Percentiles rank a stretch among this genome's conserved stretches.
These are phyloP conservation scores for Dioscorea dumetorum DNA, from an alignment of 106 monocot genomes.

Conservation along the genomic window DNA sequence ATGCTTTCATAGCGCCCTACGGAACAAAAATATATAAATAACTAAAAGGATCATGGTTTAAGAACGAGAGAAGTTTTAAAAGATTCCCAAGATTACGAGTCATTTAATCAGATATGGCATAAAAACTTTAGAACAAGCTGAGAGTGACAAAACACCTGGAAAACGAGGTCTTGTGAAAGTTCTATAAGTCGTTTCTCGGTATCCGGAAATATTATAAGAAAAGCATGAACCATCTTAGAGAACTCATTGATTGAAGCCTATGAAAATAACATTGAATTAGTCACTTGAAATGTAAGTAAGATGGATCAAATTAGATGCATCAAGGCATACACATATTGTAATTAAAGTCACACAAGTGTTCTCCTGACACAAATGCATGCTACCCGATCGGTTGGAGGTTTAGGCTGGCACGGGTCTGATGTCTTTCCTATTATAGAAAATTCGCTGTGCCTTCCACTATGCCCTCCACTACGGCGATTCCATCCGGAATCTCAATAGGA, in stretches of 20 bases:
- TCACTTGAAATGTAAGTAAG: background rate
- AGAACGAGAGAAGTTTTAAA: background rate
- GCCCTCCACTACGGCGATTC: conserved; percentile 25
- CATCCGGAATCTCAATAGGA: conserved; percentile 39
- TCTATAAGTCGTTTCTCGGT: conserved; percentile 76
- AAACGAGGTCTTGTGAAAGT: conserved; percentile 77
- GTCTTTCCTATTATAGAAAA: conserved; percentile 7
- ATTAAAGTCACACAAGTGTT: background rate
- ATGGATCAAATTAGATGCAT: background rate
- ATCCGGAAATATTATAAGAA: conserved; percentile 97
- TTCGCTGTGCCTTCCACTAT: conserved; percentile 4
- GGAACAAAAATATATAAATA: conserved; percentile 11
- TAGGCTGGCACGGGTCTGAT: conserved; percentile 9
- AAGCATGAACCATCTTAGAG: conserved; percentile 73
- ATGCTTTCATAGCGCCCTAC: conserved; percentile 66
- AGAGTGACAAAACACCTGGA: conserved; percentile 30
- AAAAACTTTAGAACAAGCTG: background rate
- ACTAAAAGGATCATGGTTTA: conserved; percentile 4
- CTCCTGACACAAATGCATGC: background rate
- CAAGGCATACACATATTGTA: background rate
- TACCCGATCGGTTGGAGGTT: conserved; percentile 1
- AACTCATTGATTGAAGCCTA: conserved; percentile 76
- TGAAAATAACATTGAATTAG: background rate
- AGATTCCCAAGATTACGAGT: background rate
- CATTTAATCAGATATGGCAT: background rate